Conservation (phyloP, 805 yeast species). For the Ogataea sp. region DNA sequence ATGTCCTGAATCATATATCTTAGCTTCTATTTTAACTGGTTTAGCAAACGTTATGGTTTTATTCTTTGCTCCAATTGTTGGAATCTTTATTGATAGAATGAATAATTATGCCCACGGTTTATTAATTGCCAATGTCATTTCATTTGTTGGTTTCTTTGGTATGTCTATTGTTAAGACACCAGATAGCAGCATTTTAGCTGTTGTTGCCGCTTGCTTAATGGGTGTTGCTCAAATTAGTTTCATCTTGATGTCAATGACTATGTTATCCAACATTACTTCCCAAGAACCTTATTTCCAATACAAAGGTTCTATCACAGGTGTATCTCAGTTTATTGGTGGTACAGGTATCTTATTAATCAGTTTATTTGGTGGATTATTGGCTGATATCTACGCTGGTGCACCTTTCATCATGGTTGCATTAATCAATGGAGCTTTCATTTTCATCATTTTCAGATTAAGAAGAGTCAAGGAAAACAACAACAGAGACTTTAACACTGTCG, state of each 20-base stretch:
- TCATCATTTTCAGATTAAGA: slow-evolving; percentile 21
- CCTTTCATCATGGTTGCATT: slow-evolving; percentile 50
- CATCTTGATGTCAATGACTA: slow-evolving; percentile 56
- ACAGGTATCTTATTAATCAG: slow-evolving; percentile 54
- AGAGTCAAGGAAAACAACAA: slow-evolving; percentile 12
- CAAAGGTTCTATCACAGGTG: slow-evolving; percentile 64
- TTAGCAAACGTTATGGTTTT: slow-evolving; percentile 51
- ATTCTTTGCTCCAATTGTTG: slow-evolving; percentile 58
- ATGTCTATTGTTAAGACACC: slow-evolving; percentile 27
- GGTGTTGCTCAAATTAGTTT: slow-evolving; percentile 59
- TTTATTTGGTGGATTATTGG: slow-evolving; percentile 52
- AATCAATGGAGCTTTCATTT: slow-evolving; percentile 26
- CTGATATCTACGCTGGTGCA: slow-evolving; percentile 48
- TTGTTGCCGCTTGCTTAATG: slow-evolving; percentile 35
- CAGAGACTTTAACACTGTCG: slow-evolving; percentile 7
- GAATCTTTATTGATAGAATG: slow-evolving; percentile 42
- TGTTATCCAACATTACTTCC: slow-evolving; percentile 29
- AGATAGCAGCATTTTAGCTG: slow-evolving; percentile 23
- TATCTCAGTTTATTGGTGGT: slow-evolving; percentile 62
- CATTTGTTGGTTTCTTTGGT: slow-evolving; percentile 35
- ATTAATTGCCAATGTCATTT: slow-evolving; percentile 31
- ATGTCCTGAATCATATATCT: slow-evolving; percentile 57
- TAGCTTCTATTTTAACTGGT: slow-evolving; percentile 64
- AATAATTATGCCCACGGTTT: slow-evolving; percentile 24
- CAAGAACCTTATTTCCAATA: slow-evolving; percentile 34